A percentile compares a stretch with the other conserved stretches of the same genome.
phyloP scores from a whole-genome alignment of 495 filamentous ascomycete species.

The Evernia prunastri region DNA sequence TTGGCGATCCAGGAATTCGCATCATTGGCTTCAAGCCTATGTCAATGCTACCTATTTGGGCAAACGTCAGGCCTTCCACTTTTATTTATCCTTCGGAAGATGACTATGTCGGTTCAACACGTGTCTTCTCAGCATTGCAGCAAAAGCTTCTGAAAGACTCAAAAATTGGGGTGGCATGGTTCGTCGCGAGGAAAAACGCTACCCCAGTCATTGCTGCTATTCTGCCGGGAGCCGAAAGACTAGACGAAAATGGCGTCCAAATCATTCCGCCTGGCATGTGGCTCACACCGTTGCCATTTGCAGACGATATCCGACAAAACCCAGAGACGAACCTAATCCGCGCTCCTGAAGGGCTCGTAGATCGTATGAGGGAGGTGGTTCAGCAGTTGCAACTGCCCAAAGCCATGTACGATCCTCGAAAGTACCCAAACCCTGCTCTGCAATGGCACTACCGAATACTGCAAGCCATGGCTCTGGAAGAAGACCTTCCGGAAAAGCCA shows the following conservation, averaged over 20 bases:
- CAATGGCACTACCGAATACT: constrained; percentile 98
- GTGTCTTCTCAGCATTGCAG: constrained; percentile 86
- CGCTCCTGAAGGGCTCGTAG: constrained; percentile 63
- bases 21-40: constrained; percentile 92
- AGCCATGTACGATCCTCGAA: constrained; percentile 70
- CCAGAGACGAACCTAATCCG: constrained; percentile 51
- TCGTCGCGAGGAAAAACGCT: constrained; percentile 72
- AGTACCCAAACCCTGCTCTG: constrained; percentile 88
- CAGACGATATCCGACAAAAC: constrained; percentile 78
- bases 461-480: constrained; percentile 85
- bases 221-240: constrained; percentile 61
- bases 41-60: constrained; percentile 72
- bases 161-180: constrained; percentile 85
- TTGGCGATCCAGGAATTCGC: constrained; percentile 74
- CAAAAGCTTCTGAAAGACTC: constrained; percentile 71
- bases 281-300: constrained; percentile 81
- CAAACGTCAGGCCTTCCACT: constrained; percentile 72
- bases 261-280: constrained; percentile 79
- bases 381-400: constrained; percentile 88
- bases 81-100: constrained; percentile 96
- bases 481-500: constrained; percentile 73
- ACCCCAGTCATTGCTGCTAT: constrained; percentile 73
- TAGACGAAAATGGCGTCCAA: constrained; percentile 60
- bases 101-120: constrained; percentile 79
- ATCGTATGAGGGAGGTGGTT: constrained; percentile 73